Evolutionary conservation across 108 stramenopile species (phyloP), one percentile per base, ranked within the genome.

Genomic region (Stephanodiscus triporus): DNA sequence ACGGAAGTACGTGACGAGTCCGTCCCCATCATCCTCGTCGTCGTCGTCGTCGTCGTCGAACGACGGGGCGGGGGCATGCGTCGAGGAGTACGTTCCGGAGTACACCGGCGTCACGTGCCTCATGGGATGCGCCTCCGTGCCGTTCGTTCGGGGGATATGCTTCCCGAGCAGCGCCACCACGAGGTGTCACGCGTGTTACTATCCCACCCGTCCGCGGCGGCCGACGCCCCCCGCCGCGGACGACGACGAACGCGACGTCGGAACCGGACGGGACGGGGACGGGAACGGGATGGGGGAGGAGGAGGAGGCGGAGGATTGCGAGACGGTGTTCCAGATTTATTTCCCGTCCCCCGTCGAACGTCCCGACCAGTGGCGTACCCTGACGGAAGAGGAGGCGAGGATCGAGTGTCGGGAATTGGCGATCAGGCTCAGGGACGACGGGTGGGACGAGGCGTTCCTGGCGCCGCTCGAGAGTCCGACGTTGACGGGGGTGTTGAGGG

Each of bases 321-420:
- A 89, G 73, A 74, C 76, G 57, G 85, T 85, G 16, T 89, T 89
- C 72, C 88, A 89, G 81, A 78, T 89, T 30, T 85, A 85, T 60
- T 87, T 89, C 54, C 88, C 88, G 48, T 59, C 70, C 16, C 72
- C 74, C 0, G 65, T 70, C 13, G 78, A 81, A 57, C 51, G 81
- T 17, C 73, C 68, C 5, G 84, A 71, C 27, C 78, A 70, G n/a
- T 89, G 88, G 88, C 78, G 88, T 0, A 83, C 84, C 1, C 72
- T 85, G 24, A 73, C 81, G 4, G 68, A 73, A 13, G 72, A 72
- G 20, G 85, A 83, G 47, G 85, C 73, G 19, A 70, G 63, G 50
- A 65, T 49, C 23, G 86, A 89, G 73, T 85, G 86, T 55, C 45
- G 67, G 7, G 70, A 74, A 19, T 61, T 89, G 56, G 85, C 86